Conservation (phyloP, 306 rosid genomes). For the Fragaria iinumae region DNA sequence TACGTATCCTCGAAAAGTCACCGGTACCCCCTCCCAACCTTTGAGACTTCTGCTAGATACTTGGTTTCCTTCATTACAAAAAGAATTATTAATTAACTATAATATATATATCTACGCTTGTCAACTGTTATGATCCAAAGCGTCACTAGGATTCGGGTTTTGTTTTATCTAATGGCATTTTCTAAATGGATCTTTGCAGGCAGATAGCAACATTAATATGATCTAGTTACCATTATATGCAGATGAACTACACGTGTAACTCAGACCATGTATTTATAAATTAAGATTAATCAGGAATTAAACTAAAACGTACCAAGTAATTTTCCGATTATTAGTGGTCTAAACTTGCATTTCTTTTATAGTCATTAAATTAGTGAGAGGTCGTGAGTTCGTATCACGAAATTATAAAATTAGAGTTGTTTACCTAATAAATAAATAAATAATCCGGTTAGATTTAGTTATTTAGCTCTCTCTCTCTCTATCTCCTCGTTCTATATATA, state of each 20-base stretch:
- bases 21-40: not conserved
- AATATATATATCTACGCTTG: too few species aligned
- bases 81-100: not conserved
- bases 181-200: not conserved
- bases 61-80: not conserved
- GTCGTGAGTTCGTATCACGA: too few species aligned
- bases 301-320: not conserved
- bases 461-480: too few species aligned
- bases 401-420: too few species aligned
- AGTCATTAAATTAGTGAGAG: not conserved
- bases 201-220: not conserved
- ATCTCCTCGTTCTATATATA: too few species aligned
- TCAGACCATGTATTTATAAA: not conserved
- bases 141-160: not conserved
- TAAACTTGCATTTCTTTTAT: not conserved
- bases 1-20: not conserved
- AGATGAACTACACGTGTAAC: not conserved
- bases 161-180: not conserved
- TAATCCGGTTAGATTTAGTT: too few species aligned
- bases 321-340: not conserved
- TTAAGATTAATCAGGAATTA: too few species aligned
- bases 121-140: not conserved
- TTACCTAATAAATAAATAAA: too few species aligned
- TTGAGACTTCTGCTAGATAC: constrained; percentile 5
- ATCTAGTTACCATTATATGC: not conserved